Base-by-base conservation (phyloP, 345 rosid species). In the Mallotus nudiflorus region DNA sequence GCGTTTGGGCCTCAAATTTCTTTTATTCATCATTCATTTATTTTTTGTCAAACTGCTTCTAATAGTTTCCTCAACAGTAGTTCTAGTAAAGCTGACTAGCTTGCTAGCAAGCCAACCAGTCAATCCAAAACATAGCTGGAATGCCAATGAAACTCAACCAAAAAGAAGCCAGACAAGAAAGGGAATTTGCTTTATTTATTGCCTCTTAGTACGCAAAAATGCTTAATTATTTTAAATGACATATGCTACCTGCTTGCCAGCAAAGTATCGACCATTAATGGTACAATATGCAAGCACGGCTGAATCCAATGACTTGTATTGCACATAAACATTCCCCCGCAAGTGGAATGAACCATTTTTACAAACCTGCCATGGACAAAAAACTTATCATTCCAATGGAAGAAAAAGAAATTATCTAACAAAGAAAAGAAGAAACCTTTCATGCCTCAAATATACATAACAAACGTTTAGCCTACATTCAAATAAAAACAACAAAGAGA, bases 281-380 rank as follows among this genome's bases (percentile, higher is more conserved):
- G 92, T 81, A 39, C 79, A 83, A 70, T 79, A 89, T 58, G 97
- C 97, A 66, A 81, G 81, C 24, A 84, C 62, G 67, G 97, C 90
- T 46, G 97, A 89, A 75, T 95, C 97, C 85, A 92, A 35, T 11
- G 86, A 85, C 77, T 90, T 86, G 70, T 86, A 95, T 49, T 92
- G 97, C 46, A 89, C 91, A 69, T 92, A 95, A 20, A 92, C 92
- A 79, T 95, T 92, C 73, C 99, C 99, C 76, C 87, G 85, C 87
- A 92, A 83, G 86, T 95, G 99, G 82, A 83, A 81, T 18, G 97
- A 86, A 75, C 97, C 86, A 74, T 95, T 92, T 85, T 74, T 90
- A 80, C 99, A 92, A 66, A 82, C 97, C 97, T 91, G 87, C 70
- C 54, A 78, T 42, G 58, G 62, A 71, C 33, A 77, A 37, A 44